phyloP scores from a whole-genome alignment of 495 filamentous ascomycete species.

The Daldinia loculata region DNA sequence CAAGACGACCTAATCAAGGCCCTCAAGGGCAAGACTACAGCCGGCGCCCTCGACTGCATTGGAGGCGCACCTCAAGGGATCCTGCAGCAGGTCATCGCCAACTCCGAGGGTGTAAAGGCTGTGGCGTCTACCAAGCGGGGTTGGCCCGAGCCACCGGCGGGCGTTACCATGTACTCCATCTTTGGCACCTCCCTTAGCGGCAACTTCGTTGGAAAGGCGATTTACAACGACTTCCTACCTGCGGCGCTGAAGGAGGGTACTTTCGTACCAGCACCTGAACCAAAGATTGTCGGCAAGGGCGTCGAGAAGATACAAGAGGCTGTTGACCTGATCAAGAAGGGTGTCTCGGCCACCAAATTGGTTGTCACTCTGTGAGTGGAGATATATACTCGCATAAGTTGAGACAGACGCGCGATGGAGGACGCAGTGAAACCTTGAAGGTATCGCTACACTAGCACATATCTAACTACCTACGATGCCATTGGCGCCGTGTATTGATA shows the following conservation, averaged over 20 bases:
- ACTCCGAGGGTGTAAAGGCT: constrained; percentile 28
- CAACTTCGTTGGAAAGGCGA: constrained; percentile 49
- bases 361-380: constrained; percentile 46
- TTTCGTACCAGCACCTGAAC: constrained; percentile 27
- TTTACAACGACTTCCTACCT: constrained; percentile 38
- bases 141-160: constrained; percentile 30
- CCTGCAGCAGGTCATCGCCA: constrained; percentile 28
- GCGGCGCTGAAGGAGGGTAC: constrained; percentile 28
- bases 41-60: constrained; percentile 36
- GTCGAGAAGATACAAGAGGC: constrained; percentile 37
- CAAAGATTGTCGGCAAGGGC: constrained; percentile 29
- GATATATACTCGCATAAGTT: constrained; percentile 12
- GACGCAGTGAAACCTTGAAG: background rate
- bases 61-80: constrained; percentile 27
- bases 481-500: background rate
- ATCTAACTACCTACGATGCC: background rate
- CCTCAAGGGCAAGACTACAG: constrained; percentile 39
- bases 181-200: constrained; percentile 25
- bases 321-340: constrained; percentile 43
- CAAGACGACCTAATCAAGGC: constrained; percentile 46
- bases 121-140: constrained; percentile 36
- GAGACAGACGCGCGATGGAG: background rate
- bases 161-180: constrained; percentile 34
- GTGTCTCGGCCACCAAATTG: constrained; percentile 54
- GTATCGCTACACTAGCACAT: constrained; percentile 10